Evolutionary conservation across 495 filamentous ascomycete species (phyloP), one percentile per base, ranked within the genome.

Genomic region (Aspergillus carlsbadensis): DNA sequence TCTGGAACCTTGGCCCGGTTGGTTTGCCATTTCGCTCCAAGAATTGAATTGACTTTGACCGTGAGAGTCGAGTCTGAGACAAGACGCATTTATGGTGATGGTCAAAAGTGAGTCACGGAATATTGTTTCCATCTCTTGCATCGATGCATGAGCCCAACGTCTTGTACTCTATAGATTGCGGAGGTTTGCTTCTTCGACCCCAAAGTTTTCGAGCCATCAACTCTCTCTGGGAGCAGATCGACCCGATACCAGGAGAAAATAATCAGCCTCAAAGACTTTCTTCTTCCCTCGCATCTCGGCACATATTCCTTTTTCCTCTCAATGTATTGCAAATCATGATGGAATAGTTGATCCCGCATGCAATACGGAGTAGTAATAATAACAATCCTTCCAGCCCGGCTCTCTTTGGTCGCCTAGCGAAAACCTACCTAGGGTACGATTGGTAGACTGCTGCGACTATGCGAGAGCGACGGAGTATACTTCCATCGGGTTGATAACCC

Each of bases 211-310:
- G 7, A 17, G 10, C 42, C 42, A 10, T 5, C 20, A 17, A 7
- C 6, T 41, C 6, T 37, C 40, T 18, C 34, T 51, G 48, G 26
- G 29, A 51, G 48, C 34, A 40, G 36, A 51, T 40, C 21, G 22
- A 1, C 48, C 34, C 26, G 11, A 14, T 14, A 3, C 14, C 41
- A 47, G n/a, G n/a, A n/a, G 26, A 29, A 29, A 8, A 29, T 4
- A 52, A 36, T 52, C 49, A 52, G 49, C 49, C 49, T 52, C 49
- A 52, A 37, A n/a, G 49, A n/a, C 37, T 42, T 18, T 10, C 21
- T 42, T 22, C 15, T 11, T 40, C 11, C n/a, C 31, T 34, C 10
- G 17, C 15, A 22, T 33, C 31, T 20, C 36, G 17, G 34, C 20
- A n/a, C 11, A 31, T 52, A 31, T 42, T 52, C 49, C 49, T 42